phyloP scores from a whole-genome alignment of 805 yeast species.

The Wickerhamomyces alni region DNA sequence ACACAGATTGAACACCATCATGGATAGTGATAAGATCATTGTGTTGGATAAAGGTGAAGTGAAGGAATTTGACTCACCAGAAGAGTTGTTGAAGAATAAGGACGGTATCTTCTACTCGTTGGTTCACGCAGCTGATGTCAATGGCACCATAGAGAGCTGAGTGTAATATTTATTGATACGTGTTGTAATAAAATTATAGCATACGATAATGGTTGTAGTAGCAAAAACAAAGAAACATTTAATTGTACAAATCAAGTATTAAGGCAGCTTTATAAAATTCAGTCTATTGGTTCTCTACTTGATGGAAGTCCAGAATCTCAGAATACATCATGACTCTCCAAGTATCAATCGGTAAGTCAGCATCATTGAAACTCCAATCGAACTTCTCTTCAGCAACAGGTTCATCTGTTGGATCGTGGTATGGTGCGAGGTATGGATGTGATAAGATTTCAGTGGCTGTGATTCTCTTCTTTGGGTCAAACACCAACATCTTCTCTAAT shows the following conservation, averaged over 20 bases:
- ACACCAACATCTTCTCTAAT: slow-evolving; percentile 83
- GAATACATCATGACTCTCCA: slow-evolving; percentile 99
- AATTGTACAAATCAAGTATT: background rate
- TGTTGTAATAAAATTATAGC: no score
- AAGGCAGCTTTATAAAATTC: no score
- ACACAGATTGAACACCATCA: slow-evolving; percentile 78
- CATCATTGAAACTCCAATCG: slow-evolving; percentile 98
- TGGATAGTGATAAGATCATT: slow-evolving; percentile 75
- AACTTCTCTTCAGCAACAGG: slow-evolving; percentile 89
- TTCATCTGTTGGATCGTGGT: slow-evolving; percentile 96
- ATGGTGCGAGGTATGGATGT: slow-evolving; percentile 90
- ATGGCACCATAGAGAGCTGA: background rate
- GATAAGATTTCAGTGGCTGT: slow-evolving; percentile 86
- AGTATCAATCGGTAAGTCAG: slow-evolving; percentile 94
- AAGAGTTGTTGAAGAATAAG: slow-evolving; percentile 54
- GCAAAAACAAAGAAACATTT: background rate
- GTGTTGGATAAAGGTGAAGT: slow-evolving; percentile 73
- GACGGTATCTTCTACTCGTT: slow-evolving; percentile 73
- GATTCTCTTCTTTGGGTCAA: slow-evolving; percentile 91
- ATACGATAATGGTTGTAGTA: no score
- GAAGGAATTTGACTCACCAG: slow-evolving; percentile 72
- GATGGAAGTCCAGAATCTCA: slow-evolving; percentile 93
- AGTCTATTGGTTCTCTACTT: slow-evolving; percentile 38
- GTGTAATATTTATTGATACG: no score
- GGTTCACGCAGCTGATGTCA: slow-evolving; percentile 45